Evolutionary conservation across 106 monocot genomes (phyloP).

Genomic region (Amphibolis antarctica): DNA sequence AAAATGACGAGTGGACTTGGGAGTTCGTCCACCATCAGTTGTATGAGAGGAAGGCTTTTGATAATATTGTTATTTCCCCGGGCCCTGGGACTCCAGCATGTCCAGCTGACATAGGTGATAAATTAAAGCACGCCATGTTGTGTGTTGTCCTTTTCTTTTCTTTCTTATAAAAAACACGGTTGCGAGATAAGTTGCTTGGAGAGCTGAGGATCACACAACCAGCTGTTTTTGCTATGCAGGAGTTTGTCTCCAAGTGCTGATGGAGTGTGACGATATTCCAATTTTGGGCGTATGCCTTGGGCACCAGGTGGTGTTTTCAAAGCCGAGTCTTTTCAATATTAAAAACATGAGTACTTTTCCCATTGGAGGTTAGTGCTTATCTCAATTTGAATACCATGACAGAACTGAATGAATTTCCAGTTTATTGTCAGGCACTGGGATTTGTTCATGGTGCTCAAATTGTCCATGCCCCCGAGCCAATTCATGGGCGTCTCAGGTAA

Average conservation of each 20-base stretch:
- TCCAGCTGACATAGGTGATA: constrained; percentile 64
- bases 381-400: not conserved
- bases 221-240: constrained; percentile 21
- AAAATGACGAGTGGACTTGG: constrained; percentile 97
- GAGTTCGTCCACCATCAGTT: constrained; percentile 30
- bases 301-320: constrained; percentile 50
- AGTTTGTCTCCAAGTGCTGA: constrained; percentile 59
- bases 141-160: not conserved
- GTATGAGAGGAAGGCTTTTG: constrained; percentile 59
- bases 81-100: constrained; percentile 89
- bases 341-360: no score
- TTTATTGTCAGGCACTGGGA: constrained; percentile 57
- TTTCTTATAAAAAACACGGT: not conserved
- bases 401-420: not conserved
- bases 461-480: constrained; percentile 83
- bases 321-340: not conserved
- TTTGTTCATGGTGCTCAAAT: constrained; percentile 82
- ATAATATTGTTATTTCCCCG: constrained; percentile 97
- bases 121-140: not conserved
- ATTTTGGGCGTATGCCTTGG: constrained; percentile 98
- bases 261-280: constrained; percentile 68
- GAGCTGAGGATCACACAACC: no score
- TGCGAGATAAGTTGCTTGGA: no score
- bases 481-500: constrained; percentile 90
- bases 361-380: not conserved